phyloP scores from a whole-genome alignment of 495 filamentous ascomycete genomes.

The Aspergillus panamensis region DNA sequence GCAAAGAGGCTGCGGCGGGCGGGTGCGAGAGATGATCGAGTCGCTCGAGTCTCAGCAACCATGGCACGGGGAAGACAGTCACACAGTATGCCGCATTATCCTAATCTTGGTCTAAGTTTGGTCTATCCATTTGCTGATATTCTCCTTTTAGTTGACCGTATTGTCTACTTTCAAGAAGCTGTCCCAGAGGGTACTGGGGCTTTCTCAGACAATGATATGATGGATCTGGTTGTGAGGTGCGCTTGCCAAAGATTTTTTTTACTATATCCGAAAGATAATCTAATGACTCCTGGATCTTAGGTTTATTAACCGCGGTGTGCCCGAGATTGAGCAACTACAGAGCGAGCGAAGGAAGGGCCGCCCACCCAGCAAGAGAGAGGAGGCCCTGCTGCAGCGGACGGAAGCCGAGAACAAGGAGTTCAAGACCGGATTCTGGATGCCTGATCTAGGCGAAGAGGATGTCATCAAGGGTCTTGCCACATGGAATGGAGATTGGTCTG shows the following conservation, averaged over 20 bases:
- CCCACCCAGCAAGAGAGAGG: conserved; percentile 72
- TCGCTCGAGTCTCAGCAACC: conserved; percentile 59
- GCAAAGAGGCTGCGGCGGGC: conserved; percentile 71
- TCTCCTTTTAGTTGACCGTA: conserved; percentile 57
- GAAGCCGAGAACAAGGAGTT: conserved; percentile 74
- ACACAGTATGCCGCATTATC: conserved; percentile 48
- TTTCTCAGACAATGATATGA: conserved; percentile 56
- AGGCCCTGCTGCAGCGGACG: conserved; percentile 67
- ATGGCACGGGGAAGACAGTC: conserved; percentile 65
- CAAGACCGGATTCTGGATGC: conserved; percentile 75
- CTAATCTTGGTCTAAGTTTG: neutral
- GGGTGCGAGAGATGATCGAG: conserved; percentile 68
- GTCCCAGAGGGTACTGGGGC: conserved; percentile 52
- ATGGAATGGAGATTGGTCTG: conserved; percentile 64
- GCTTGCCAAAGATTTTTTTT: conserved; percentile 10
- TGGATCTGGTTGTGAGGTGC: conserved; percentile 60
- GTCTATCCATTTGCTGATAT: neutral
- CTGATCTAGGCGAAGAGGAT: conserved; percentile 54
- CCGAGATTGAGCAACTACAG: conserved; percentile 70
- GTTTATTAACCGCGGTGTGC: conserved; percentile 72
- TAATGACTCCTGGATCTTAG: conserved; percentile 34
- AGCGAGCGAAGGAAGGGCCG: conserved; percentile 76
- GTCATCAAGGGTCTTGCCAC: conserved; percentile 50
- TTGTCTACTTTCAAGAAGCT: conserved; percentile 66
- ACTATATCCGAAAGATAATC: no score